Evolutionary conservation across 2,329 filamentous ascomycete species (phyloP), one percentile per base, ranked within the genome.

Genomic region (Tolypocladium cylindrosporum): DNA sequence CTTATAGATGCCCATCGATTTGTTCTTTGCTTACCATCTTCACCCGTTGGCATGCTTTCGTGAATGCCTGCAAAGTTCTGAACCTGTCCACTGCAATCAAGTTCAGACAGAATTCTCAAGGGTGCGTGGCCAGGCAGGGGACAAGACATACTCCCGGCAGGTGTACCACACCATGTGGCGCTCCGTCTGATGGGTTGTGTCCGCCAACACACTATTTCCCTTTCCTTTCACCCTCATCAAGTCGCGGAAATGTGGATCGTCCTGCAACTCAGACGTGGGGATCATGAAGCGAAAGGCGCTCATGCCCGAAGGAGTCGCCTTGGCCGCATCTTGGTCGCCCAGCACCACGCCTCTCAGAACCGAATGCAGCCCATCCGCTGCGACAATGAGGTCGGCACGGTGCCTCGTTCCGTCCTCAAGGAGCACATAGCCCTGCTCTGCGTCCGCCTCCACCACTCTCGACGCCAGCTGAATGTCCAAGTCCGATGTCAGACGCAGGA

Each of bases 51-150:
- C 37, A 39, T 16, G 37, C 37, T 54, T 36, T 34, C 52, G 52
- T 55, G 55, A 16, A 60, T 57, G 21, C 58, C 58, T 24, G 48
- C 55, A 57, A 60, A 60, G 34, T 60, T 60, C 24, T 57, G 58
- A 19, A 60, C 27, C n/a, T 36, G 34, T 19, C 57, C 57, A 24
- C 57, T 59, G 54, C 40, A 5, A 6, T 31, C 4, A 24, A 54
- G 10, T 53, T 50, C 7, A 13, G 13, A 14, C 4, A 13, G 42
- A 19, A 19, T 45, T 10, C 19, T n/a, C 42, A 24, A 24, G 21
- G 16, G 39, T 31, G 27, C 16, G 14, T 16, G 13, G 13, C 2
- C 37, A 6, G 37, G 13, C 5, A 13, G 37, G 21, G 13, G 31
- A 31, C 31, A 21, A 16, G 11, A 54, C 55, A 11, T 54, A 57